These are phyloP conservation scores for Rhizopogon roseolus DNA, from an alignment of 768 basidiomycete species.

Conservation along the genomic window DNA sequence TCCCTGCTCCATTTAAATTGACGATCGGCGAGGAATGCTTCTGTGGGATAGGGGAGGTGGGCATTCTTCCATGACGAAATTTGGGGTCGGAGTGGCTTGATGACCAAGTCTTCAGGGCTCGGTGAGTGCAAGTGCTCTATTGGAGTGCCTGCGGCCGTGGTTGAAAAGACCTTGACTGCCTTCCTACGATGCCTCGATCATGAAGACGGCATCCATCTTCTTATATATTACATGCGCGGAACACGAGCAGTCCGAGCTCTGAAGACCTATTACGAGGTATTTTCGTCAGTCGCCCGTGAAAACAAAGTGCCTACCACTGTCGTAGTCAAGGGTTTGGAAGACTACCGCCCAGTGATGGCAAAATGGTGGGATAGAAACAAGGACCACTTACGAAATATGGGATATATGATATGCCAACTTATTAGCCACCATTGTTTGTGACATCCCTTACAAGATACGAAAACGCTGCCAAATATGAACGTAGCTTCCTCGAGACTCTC, in stretches of 20 bases:
- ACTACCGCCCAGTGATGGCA: slow-evolving; percentile 12
- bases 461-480: no score
- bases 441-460: no score
- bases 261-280: slow-evolving; percentile 5
- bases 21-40: slow-evolving; percentile 1
- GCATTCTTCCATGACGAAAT: slow-evolving; percentile 3
- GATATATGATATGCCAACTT: not conserved
- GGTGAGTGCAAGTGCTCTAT: not conserved
- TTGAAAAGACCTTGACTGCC: slow-evolving; percentile 5
- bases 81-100: no score
- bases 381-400: slow-evolving; percentile 13
- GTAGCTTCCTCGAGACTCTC: no score
- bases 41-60: slow-evolving; percentile 8
- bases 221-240: slow-evolving; percentile 10
- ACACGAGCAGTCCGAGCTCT: slow-evolving; percentile 1
- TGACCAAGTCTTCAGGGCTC: not conserved
- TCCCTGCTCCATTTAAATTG: slow-evolving; percentile 9
- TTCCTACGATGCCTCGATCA: slow-evolving; percentile 18
- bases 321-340: slow-evolving; percentile 14
- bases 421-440: no score
- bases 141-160: slow-evolving; percentile 4
- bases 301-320: slow-evolving; percentile 8
- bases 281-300: slow-evolving; percentile 6
- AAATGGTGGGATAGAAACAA: slow-evolving; percentile 28
- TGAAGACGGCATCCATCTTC: slow-evolving; percentile 6